Conservation (phyloP, 345 rosid species). For the Atalantia buxifolia region DNA sequence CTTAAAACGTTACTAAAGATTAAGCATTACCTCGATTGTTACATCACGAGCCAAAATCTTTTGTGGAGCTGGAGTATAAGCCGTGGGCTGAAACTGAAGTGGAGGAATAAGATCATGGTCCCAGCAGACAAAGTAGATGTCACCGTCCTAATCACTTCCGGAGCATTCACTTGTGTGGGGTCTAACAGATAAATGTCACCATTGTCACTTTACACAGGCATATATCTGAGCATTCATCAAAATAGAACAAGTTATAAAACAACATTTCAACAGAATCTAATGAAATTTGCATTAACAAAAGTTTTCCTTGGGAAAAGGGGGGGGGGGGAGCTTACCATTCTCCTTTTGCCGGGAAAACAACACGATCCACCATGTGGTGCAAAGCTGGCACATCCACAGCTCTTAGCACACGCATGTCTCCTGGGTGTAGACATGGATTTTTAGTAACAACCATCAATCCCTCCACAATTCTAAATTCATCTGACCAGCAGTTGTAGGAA, state of each 20-base stretch:
- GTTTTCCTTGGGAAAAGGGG: no score
- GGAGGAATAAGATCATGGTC: no score
- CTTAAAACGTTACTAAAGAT: no score
- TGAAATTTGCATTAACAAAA: no score
- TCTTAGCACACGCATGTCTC: no score
- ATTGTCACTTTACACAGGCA: not conserved
- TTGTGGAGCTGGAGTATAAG: constrained; percentile 1
- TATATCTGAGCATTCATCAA: no score
- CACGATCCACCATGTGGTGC: constrained; percentile 29
- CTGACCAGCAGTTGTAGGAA: not conserved
- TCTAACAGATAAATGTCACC: not conserved
- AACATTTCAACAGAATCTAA: no score
- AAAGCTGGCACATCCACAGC: constrained; percentile 21
- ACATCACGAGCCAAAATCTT: constrained; percentile 9
- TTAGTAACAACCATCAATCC: constrained; percentile 18
- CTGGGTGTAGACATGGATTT: constrained; percentile 16
- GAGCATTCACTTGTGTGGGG: constrained; percentile 29
- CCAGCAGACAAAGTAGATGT: no score
- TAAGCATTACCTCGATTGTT: constrained; percentile 15
- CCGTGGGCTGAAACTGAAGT: constrained; percentile 8
- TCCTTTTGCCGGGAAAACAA: constrained; percentile 30
- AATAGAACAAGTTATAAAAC: no score
- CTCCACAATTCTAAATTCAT: not conserved
- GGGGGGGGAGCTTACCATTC: not conserved
- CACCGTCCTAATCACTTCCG: not conserved